These are phyloP conservation scores for Saxispiralis lemnorum DNA, from an alignment of 495 filamentous ascomycete species.

Conservation along the genomic window DNA sequence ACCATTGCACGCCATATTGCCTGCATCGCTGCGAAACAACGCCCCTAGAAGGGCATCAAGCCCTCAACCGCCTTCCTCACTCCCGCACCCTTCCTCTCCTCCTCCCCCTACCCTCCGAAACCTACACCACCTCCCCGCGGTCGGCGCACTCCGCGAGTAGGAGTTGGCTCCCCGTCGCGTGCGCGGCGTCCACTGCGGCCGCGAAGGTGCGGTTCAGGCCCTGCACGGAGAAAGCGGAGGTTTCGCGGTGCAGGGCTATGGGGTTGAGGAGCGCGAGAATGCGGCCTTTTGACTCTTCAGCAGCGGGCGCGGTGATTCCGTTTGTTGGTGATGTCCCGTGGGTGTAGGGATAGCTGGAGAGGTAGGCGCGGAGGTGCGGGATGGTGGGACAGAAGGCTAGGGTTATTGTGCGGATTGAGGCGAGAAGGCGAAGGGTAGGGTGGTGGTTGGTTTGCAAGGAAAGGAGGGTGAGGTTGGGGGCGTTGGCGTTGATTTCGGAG, in stretches of 20 bases:
- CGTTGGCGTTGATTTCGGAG: background rate
- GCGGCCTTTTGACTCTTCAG: slow-evolving; percentile 3
- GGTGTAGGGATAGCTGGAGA: slow-evolving; percentile 34
- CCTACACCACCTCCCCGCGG: slow-evolving; percentile 48
- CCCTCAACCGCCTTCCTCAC: background rate
- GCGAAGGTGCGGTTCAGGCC: slow-evolving; percentile 57
- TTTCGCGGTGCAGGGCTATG: slow-evolving; percentile 48
- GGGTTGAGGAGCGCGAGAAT: slow-evolving; percentile 49
- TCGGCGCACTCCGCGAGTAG: slow-evolving; percentile 18
- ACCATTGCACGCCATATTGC: too few species aligned
- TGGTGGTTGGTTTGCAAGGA: slow-evolving; percentile 28
- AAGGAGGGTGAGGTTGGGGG: background rate
- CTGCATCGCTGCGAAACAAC: too few species aligned
- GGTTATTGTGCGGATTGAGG: slow-evolving; percentile 46
- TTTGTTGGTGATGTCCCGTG: background rate
- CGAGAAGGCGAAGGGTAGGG: slow-evolving; percentile 50
- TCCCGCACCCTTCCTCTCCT: too few species aligned
- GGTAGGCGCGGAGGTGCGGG: slow-evolving; percentile 58
- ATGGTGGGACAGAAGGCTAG: slow-evolving; percentile 57
- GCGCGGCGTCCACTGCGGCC: slow-evolving; percentile 45
- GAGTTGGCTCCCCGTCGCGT: slow-evolving; percentile 9
- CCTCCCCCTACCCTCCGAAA: slow-evolving; percentile 25
- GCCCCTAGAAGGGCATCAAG: too few species aligned
- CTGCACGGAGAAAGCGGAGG: slow-evolving; percentile 69
- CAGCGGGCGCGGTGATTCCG: slow-evolving; percentile 1